Conservation (phyloP, 805 yeast genomes). For the Blastobotrys americana region DNA sequence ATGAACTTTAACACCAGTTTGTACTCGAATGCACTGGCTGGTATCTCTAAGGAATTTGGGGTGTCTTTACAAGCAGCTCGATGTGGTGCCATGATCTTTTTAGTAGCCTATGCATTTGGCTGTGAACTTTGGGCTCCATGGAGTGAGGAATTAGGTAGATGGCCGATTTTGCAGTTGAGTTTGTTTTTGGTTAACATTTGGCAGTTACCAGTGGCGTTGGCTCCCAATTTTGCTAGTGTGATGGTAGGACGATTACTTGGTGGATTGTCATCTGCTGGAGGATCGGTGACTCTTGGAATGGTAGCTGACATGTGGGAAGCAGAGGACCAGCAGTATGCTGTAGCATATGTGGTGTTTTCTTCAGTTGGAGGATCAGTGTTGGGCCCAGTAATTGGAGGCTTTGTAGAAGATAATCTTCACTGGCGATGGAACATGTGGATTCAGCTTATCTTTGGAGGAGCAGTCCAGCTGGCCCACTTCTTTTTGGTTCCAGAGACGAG, state of each 20-base stretch:
- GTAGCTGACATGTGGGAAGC: slow-evolving; percentile 40
- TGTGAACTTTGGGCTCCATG: slow-evolving; percentile 48
- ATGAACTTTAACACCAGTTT: slow-evolving; percentile 39
- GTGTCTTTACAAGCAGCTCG: slow-evolving; percentile 39
- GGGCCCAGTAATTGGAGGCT: slow-evolving; percentile 49
- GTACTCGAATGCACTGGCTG: slow-evolving; percentile 34
- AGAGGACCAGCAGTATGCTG: slow-evolving; percentile 40
- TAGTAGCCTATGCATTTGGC: slow-evolving; percentile 50
- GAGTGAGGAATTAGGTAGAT: slow-evolving; percentile 47
- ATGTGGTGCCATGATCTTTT: slow-evolving; percentile 44
- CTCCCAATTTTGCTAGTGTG: slow-evolving; percentile 35
- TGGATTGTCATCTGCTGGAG: slow-evolving; percentile 49
- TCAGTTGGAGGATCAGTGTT: slow-evolving; percentile 46
- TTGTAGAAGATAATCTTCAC: slow-evolving; percentile 47
- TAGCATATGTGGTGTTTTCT: slow-evolving; percentile 46
- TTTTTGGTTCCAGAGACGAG: slow-evolving; percentile 35
- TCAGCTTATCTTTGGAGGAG: slow-evolving; percentile 34
- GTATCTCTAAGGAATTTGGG: slow-evolving; percentile 39
- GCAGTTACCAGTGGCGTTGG: slow-evolving; percentile 36
- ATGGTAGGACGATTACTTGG: slow-evolving; percentile 40
- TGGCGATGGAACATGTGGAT: slow-evolving; percentile 53
- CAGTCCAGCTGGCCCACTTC: slow-evolving; percentile 31
- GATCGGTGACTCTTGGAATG: slow-evolving; percentile 48
- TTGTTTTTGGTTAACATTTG: slow-evolving; percentile 42
- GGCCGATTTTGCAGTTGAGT: slow-evolving; percentile 39